Base-by-base conservation (phyloP, 2,329 filamentous ascomycete species). In the Zopfia rhizophila region DNA sequence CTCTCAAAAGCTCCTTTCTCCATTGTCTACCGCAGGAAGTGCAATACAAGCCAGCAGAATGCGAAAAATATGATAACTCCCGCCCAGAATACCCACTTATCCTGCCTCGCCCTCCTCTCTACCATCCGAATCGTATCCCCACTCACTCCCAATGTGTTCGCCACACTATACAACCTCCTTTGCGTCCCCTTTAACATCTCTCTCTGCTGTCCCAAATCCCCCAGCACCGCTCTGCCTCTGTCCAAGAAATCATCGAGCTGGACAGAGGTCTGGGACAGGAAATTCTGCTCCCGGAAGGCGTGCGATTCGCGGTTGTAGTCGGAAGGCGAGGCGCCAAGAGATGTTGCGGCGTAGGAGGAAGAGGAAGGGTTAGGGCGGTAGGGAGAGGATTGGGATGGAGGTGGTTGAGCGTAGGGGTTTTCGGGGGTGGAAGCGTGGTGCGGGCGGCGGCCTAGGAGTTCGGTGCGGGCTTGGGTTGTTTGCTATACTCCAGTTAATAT, bases 71-170 rank as follows among this genome's bases (percentile, higher is more conserved):
- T 73, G 4, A 95, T 73, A 3, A 93, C 91, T 0, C 94, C 91
- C 0, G 78, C 88, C 81, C 89, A 89, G 71, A 99, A 99, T 24
- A 99, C 96, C 91, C 92, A 97, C 75, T 97, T 97, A 71, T 99
- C 94, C 77, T 97, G 89, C 71, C 86, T 89, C 38, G 94, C 91
- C 53, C 94, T 81, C 59, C 94, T 78, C 75, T 97, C 93, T 29
- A 99, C 88, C 91, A 94, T 97, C 33, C 94, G 86, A 56, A 99
- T 99, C 2, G 94, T 99, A 69, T 97, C 93, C 14, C 93, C 92
- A 65, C 89, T 95, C 48, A 99, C 83, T 0, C 94, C 94, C 35
- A 99, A 75, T 16, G 94, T 97, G 68, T 96, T 97, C 5, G 90
- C 94, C 14, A 97, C 91, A 60, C 85, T 93, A 68, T 97, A 97